Evolutionary conservation across 1,284 basidiomycete species (phyloP).

Genomic region (Rhodotorula sp.): DNA sequence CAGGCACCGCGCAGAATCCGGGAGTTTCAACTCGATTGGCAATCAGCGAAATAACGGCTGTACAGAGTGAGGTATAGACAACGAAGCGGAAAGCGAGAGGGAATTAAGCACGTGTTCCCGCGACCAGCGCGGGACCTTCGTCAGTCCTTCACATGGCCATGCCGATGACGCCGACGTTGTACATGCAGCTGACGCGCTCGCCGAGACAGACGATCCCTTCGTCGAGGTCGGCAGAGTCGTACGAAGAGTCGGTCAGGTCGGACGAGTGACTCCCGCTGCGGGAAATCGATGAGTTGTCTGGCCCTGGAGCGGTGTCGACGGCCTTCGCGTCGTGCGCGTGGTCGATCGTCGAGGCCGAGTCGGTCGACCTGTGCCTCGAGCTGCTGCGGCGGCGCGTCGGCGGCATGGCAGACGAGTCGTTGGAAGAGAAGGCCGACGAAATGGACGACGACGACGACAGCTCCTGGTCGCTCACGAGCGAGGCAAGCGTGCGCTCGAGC

Average conservation of each 20-base stretch:
- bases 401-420: not conserved
- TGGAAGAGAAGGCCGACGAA: not conserved
- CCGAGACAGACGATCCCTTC: slow-evolving; percentile 39
- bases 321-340: not conserved
- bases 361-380: not conserved
- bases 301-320: not conserved
- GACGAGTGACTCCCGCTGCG: slow-evolving; percentile 2
- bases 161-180: slow-evolving; percentile 35
- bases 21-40: not conserved
- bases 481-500: slow-evolving; percentile 34
- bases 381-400: not conserved
- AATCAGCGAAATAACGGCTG: not conserved
- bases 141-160: slow-evolving; percentile 30
- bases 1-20: too few relatives aligned
- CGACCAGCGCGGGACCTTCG: not conserved
- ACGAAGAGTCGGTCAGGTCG: slow-evolving; percentile 7
- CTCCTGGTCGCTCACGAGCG: slow-evolving; percentile 12
- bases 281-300: not conserved
- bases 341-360: slow-evolving; percentile 12
- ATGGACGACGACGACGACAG: not conserved
- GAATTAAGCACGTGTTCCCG: too few relatives aligned
- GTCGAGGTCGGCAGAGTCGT: slow-evolving; percentile 23
- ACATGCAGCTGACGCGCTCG: slow-evolving; percentile 35
- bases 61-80: not conserved
- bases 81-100: not conserved